Evolutionary conservation across 2,329 filamentous ascomycete genomes (phyloP).

Genomic region (Penicillium vulpinum): DNA sequence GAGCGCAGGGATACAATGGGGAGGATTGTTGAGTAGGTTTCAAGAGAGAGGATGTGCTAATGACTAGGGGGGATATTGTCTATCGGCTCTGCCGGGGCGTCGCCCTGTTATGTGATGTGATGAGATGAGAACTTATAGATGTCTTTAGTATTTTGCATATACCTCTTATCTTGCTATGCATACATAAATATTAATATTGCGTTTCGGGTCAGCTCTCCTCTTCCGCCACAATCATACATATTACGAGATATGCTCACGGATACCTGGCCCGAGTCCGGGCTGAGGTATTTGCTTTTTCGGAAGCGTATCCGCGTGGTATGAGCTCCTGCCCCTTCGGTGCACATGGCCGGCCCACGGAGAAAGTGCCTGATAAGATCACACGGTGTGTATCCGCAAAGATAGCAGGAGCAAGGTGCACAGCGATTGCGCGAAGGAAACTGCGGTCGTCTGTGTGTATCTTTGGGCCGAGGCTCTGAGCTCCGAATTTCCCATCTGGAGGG

Average conservation of each 20-base stretch:
- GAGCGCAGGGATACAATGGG: conserved; percentile 4
- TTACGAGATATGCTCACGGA: background rate
- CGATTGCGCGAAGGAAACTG: background rate
- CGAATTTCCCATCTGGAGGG: too few species aligned
- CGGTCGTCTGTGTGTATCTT: too few species aligned
- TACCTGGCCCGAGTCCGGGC: background rate
- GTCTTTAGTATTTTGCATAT: background rate
- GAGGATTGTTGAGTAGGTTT: conserved; percentile 8
- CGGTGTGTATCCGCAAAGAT: background rate
- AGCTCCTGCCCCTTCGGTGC: background rate
- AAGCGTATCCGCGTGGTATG: background rate
- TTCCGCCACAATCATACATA: background rate
- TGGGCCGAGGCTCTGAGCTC: background rate
- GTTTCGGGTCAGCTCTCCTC: background rate
- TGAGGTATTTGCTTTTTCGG: background rate
- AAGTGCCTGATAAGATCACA: background rate
- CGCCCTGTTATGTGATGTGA: background rate
- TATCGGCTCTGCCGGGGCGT: background rate
- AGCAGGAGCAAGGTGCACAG: background rate
- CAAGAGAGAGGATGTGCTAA: background rate
- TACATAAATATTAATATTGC: conserved; percentile 9
- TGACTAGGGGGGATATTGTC: background rate
- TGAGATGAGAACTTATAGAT: conserved; percentile 6
- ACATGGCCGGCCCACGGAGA: background rate
- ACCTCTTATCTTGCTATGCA: conserved; percentile 5